These are phyloP conservation scores for Nigrograna mackinnonii DNA, from an alignment of 2,329 filamentous ascomycete species.

Conservation along the genomic window DNA sequence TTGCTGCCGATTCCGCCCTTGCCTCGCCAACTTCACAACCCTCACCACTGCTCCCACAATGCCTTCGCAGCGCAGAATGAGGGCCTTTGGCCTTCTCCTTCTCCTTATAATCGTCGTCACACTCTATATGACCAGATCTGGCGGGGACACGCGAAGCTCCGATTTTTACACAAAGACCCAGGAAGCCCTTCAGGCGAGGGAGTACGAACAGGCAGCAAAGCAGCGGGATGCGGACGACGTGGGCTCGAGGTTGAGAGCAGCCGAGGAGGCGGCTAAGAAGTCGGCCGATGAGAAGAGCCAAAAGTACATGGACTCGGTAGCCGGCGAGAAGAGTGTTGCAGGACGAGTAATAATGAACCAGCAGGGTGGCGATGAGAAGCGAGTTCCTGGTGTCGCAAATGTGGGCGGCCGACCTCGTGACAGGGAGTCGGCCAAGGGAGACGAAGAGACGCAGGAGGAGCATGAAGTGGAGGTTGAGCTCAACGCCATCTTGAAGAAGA, in stretches of 20 bases:
- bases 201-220: constrained; percentile 42
- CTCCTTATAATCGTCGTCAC: constrained; percentile 67
- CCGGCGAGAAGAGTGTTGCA: constrained; percentile 54
- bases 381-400: constrained; percentile 46
- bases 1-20: no score
- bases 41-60: no score
- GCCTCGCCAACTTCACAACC: no score
- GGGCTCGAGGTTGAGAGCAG: constrained; percentile 66
- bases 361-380: constrained; percentile 39
- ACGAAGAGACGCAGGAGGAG: constrained; percentile 60
- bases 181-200: constrained; percentile 48
- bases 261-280: constrained; percentile 71
- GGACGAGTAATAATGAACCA: constrained; percentile 57
- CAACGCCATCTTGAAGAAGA: constrained; percentile 78
- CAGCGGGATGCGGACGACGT: constrained; percentile 58
- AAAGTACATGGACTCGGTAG: constrained; percentile 43
- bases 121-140: constrained; percentile 72
- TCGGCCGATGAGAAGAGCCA: constrained; percentile 68
- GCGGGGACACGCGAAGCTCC: constrained; percentile 55
- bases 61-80: constrained; percentile 63
- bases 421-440: constrained; percentile 45
- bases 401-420: constrained; percentile 47
- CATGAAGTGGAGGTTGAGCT: constrained; percentile 72
- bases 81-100: constrained; percentile 66
- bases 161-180: constrained; percentile 65